Conservation (phyloP, 306 rosid genomes). For the Cyamopsis tetragonoloba region DNA sequence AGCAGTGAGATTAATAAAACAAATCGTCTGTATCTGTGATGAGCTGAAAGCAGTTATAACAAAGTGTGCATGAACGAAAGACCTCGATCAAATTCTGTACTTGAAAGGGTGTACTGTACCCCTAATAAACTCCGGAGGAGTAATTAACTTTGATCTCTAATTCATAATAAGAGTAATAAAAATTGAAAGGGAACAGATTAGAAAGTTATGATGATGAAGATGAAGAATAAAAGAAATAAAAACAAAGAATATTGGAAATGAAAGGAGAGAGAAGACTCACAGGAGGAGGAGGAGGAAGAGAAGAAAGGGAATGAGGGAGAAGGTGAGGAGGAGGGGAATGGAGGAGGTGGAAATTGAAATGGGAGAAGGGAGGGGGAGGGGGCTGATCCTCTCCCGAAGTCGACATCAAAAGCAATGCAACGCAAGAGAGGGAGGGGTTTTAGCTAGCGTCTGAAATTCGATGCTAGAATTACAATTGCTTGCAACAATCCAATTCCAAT, state of each 20-base stretch:
- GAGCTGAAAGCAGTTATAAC: background rate
- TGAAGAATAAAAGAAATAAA: background rate
- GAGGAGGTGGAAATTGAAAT: constrained; percentile 14
- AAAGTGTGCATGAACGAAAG: no score
- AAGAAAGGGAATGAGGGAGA: background rate
- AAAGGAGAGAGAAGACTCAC: background rate
- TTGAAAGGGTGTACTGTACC: no score
- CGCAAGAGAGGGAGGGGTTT: background rate
- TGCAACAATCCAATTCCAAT: no score
- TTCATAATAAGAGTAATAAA: no score
- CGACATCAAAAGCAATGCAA: no score
- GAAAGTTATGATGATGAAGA: no score
- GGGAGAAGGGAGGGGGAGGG: background rate
- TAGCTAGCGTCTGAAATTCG: background rate
- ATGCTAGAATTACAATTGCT: background rate
- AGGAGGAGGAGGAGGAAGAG: background rate
- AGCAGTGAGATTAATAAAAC: background rate
- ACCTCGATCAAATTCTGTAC: background rate
- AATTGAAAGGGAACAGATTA: no score
- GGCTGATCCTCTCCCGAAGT: constrained; percentile 24
- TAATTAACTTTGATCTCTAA: no score
- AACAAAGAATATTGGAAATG: background rate
- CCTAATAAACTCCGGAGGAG: no score
- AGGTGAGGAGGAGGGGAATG: background rate
- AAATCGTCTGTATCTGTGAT: background rate